phyloP scores from a whole-genome alignment of 2,329 filamentous ascomycete species.

The Cadophora sp. region DNA sequence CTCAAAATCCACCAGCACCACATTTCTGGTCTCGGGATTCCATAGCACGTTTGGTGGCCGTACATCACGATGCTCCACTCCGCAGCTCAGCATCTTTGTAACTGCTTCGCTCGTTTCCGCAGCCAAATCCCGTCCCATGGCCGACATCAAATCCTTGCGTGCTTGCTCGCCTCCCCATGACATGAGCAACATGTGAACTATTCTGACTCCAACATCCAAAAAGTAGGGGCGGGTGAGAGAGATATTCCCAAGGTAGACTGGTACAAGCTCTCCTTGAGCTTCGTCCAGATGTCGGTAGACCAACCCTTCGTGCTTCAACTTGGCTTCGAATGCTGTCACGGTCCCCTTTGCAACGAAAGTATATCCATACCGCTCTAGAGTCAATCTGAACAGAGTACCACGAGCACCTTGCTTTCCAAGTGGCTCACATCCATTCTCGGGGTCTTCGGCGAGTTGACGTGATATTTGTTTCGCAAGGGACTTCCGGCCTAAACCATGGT shows the following conservation, averaged over 20 bases:
- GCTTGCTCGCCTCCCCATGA: conserved; percentile 38
- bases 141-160: conserved; percentile 25
- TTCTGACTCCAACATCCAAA: conserved; percentile 33
- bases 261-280: conserved; percentile 47
- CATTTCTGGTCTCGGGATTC: too few relatives aligned
- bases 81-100: conserved; percentile 26
- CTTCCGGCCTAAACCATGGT: conserved; percentile 29
- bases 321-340: conserved; percentile 43
- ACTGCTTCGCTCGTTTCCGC: conserved; percentile 29
- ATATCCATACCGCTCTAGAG: conserved; percentile 51
- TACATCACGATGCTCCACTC: conserved; percentile 30
- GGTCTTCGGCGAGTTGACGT: conserved; percentile 29
- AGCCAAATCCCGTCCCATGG: conserved; percentile 29
- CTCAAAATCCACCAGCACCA: too few relatives aligned
- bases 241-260: conserved; percentile 49
- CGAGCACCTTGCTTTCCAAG: conserved; percentile 45
- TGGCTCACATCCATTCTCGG: conserved; percentile 32
- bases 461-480: conserved; percentile 27
- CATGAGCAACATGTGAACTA: conserved; percentile 36
- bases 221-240: conserved; percentile 44
- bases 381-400: conserved; percentile 51
- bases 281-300: conserved; percentile 47
- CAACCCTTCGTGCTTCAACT: conserved; percentile 47
- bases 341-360: conserved; percentile 53
- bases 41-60: too few relatives aligned